These are phyloP conservation scores for Rhizopus microsporus DNA, from an alignment of 371 early-diverging fungal species.

Conservation along the genomic window DNA sequence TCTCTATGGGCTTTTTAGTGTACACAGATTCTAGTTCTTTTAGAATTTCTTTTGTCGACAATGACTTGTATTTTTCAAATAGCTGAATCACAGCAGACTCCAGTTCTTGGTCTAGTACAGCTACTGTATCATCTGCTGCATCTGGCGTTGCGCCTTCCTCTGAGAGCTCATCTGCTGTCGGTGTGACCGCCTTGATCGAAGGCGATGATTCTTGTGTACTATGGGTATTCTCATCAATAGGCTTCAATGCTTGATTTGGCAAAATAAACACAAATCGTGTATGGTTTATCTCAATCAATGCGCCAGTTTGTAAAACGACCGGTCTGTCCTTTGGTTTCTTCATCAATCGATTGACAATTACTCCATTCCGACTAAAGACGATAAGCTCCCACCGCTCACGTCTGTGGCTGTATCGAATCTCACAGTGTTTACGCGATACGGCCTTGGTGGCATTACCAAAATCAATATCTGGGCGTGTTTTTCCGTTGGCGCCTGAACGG, in stretches of 20 bases:
- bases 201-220: background rate
- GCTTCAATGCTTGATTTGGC: conserved; percentile 18
- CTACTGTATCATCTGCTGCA: conserved; percentile 3
- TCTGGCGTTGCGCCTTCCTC: background rate
- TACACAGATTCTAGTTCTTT: background rate
- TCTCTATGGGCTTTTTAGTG: conserved; percentile 9
- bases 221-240: background rate
- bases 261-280: conserved; percentile 42
- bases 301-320: conserved; percentile 27
- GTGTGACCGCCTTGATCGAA: background rate
- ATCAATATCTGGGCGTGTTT: conserved; percentile 28
- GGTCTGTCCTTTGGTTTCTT: conserved; percentile 29
- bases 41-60: conserved; percentile 11
- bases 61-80: background rate
- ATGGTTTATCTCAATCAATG: conserved; percentile 36
- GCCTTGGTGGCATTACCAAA: conserved; percentile 35
- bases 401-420: conserved; percentile 31
- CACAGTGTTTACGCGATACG: conserved; percentile 47
- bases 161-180: conserved; percentile 4
- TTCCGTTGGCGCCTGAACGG: conserved; percentile 20
- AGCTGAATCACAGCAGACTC: conserved; percentile 3
- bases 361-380: conserved; percentile 44
- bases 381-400: conserved; percentile 41
- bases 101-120: conserved; percentile 13
- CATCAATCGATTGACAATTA: conserved; percentile 35